These are phyloP conservation scores for Erigeron canadensis DNA, from an alignment of 129 eudicot genomes.

Conservation along the genomic window DNA sequence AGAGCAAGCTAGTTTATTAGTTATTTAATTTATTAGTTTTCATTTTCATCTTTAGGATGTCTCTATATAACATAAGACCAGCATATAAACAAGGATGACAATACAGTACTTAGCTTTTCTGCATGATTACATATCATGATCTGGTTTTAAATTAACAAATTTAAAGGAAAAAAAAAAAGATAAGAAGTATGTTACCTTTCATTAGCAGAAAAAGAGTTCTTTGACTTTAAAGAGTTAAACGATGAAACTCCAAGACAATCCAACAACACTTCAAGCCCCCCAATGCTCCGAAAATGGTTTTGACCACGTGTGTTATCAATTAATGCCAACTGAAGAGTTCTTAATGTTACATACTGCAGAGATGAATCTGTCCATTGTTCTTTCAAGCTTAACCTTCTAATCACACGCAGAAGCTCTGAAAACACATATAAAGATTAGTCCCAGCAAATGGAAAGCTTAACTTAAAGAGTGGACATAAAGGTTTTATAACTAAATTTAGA, in stretches of 20 bases:
- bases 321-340: slow-evolving; percentile 77
- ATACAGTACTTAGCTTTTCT: slow-evolving; percentile 13
- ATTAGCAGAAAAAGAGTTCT: slow-evolving; percentile 31
- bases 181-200: slow-evolving; percentile 44
- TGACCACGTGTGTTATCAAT: slow-evolving; percentile 86
- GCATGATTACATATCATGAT: background rate
- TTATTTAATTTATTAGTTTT: background rate
- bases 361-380: slow-evolving; percentile 66
- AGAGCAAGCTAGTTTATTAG: background rate
- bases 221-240: slow-evolving; percentile 42
- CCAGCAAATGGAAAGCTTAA: slow-evolving; percentile 10
- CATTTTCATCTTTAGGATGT: slow-evolving; percentile 12
- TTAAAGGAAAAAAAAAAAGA: background rate
- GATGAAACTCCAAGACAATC: slow-evolving; percentile 89
- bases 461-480: slow-evolving; percentile 11
- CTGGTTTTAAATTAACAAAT: background rate
- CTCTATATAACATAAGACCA: background rate
- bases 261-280: slow-evolving; percentile 96
- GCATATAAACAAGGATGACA: slow-evolving; percentile 10
- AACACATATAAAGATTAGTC: slow-evolving; percentile 25
- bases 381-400: slow-evolving; percentile 81
- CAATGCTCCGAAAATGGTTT: slow-evolving; percentile 98
- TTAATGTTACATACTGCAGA: slow-evolving; percentile 78
- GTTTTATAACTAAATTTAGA: slow-evolving; percentile 6
- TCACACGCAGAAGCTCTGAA: slow-evolving; percentile 87